phyloP scores from a whole-genome alignment of 148 eudicot species.

The Chenopodium album region DNA sequence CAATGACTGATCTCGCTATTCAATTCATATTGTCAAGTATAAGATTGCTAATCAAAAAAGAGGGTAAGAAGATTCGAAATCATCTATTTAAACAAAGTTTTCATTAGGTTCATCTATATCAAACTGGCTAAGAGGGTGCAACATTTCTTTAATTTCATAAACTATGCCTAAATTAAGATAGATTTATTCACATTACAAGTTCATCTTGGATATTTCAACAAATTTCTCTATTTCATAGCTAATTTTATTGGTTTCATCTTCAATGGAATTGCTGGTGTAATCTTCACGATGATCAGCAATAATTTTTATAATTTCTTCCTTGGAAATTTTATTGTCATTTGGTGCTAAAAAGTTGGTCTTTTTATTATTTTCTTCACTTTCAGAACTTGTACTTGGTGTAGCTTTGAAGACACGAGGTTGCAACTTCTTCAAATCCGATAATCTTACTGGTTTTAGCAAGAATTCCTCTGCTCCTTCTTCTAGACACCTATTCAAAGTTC shows the following conservation, averaged over 20 bases:
- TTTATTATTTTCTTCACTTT: background rate
- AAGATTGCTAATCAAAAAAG: too few relatives aligned
- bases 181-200: slow-evolving; percentile 7
- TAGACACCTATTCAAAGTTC: slow-evolving; percentile 42
- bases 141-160: background rate
- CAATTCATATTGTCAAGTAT: too few relatives aligned
- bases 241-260: background rate
- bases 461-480: slow-evolving; percentile 68
- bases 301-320: background rate
- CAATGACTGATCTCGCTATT: too few relatives aligned
- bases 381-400: background rate
- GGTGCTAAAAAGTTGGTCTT: background rate
- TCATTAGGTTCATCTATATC: background rate
- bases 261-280: background rate
- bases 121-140: background rate
- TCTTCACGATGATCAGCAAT: background rate
- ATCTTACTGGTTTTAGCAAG: slow-evolving; percentile 50
- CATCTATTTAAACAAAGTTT: background rate
- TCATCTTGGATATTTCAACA: background rate
- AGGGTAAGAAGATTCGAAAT: background rate
- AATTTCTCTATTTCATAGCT: background rate
- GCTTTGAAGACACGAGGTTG: slow-evolving; percentile 19
- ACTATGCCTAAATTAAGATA: background rate
- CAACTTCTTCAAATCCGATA: slow-evolving; percentile 51
- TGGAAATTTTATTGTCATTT: background rate